Base-by-base conservation (phyloP, 2,329 filamentous ascomycete genomes). In the Dactylellina cionopaga region DNA sequence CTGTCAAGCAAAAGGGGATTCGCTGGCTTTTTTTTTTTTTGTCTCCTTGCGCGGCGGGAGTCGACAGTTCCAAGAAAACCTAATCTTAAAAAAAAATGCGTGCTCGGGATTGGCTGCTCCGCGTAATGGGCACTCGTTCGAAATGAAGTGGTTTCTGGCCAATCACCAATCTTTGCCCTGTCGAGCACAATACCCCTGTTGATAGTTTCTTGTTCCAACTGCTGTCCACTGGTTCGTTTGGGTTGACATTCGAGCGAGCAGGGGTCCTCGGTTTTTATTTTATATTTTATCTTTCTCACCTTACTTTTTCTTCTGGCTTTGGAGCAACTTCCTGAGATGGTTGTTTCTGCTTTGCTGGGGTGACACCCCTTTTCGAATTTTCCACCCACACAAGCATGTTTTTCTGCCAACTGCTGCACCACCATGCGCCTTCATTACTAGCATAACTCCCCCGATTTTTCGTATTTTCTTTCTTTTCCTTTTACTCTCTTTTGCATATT, bases 31-130 rank as follows among this genome's bases (percentile, higher is more conserved):
- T 65, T 55, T 72, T 19, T 39, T 22, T 25, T 27, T 49, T 37
- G 41, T 39, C 52, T 39, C 46, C 59, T 65, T 63, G 68, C 59
- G 49, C 44, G 37, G n/a, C n/a, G n/a, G n/a, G 51, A 19, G 44
- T 15, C 49, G 35, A 31, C 37, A 69, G 52, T 29, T 54, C 58
- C 39, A 63, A 47, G 39, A 63, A 58, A 64, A 43, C 51, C 35
- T 59, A 72, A 72, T 65, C 59, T 72, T 72, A 72, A 72, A 71
- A n/a, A n/a, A n/a, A 63, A 72, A 65, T 71, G 44, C 51, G 44
- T 54, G 52, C 43, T 37, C 44, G 54, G 68, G 59, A 72, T 72
- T 72, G 68, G 68, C 68, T 72, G 41, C 56, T 47, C 52, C 68
- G 46, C 59, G 46, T 54, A 72, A 54, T 65, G 43, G 52, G 39